phyloP scores from a whole-genome alignment of 441 rosid genomes.

The Gossypium davidsonii region DNA sequence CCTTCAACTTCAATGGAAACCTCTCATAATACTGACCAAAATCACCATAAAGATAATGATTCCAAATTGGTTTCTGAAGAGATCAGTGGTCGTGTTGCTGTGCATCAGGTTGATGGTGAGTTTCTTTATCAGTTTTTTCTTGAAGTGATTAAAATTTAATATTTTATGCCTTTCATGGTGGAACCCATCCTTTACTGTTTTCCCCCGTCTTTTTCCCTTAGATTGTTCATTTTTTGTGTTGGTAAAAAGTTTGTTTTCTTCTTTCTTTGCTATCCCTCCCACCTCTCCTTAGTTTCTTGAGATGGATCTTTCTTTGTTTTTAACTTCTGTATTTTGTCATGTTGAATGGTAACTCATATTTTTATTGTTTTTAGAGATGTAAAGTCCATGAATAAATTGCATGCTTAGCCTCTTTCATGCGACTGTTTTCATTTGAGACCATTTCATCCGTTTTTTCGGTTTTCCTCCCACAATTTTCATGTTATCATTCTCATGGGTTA shows the following conservation, averaged over 20 bases:
- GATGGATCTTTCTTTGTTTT: background rate
- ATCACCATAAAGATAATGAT: conserved; percentile 21
- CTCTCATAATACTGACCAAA: conserved; percentile 11
- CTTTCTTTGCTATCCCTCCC: background rate
- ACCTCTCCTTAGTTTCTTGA: background rate
- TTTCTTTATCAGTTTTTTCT: background rate
- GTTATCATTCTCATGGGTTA: background rate
- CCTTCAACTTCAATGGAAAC: conserved; percentile 22
- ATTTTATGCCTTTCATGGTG: background rate
- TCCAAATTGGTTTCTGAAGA: conserved; percentile 22
- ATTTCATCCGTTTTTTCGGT: background rate
- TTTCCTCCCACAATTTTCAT: conserved; percentile 5
- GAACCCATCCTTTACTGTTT: background rate
- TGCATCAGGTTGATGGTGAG: conserved; percentile 31
- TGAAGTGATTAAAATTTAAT: background rate
- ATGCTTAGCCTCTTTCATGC: background rate
- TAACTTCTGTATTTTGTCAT: background rate
- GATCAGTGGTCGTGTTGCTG: conserved; percentile 19
- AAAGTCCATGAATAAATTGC: background rate
- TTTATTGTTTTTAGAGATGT: conserved; percentile 3
- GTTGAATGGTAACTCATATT: background rate
- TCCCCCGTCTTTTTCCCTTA: background rate
- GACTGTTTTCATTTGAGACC: background rate
- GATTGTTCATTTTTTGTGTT: background rate
- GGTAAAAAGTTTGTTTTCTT: background rate